A percentile compares a stretch with the other conserved stretches of the same genome.
phyloP scores from a whole-genome alignment of 352 stramenopile species.

The Phytophthora cactorum region DNA sequence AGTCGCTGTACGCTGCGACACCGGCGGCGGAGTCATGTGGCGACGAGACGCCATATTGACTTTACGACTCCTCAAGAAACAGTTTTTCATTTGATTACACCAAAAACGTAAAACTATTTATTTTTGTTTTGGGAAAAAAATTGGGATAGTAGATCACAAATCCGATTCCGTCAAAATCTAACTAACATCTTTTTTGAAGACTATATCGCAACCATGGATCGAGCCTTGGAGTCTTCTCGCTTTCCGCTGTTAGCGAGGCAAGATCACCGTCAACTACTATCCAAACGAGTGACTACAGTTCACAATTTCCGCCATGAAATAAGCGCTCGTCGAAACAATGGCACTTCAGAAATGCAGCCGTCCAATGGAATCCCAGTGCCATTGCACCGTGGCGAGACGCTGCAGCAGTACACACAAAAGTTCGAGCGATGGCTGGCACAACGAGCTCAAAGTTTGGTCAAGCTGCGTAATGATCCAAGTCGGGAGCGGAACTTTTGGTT shows the following conservation, averaged over 20 bases:
- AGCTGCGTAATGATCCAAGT: not conserved
- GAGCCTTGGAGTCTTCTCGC: not conserved
- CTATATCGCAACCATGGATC: constrained; percentile 4
- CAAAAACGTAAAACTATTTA: not conserved
- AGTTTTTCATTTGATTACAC: not conserved
- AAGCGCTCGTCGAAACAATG: constrained; percentile 1
- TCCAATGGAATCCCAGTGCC: not conserved
- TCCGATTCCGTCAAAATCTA: constrained; percentile 2
- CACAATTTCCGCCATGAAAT: constrained; percentile 3
- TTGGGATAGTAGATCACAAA: not conserved
- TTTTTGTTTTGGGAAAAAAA: not conserved
- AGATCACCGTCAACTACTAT: constrained; percentile 1
- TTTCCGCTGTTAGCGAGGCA: not conserved
- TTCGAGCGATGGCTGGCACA: not conserved
- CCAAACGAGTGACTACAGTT: constrained; percentile 3
- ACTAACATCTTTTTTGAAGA: not conserved
- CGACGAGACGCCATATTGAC: constrained; percentile 20
- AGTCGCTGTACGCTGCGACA: constrained; percentile 2
- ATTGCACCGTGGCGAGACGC: not conserved
- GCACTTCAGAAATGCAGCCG: not conserved
- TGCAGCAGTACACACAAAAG: not conserved
- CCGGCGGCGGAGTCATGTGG: constrained; percentile 3
- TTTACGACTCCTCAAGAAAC: not conserved
- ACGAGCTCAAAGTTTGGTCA: not conserved
- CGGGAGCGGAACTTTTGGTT: constrained; percentile 19